phyloP scores from a whole-genome alignment of 768 basidiomycete species.

The Holtermanniella nyarrowii region DNA sequence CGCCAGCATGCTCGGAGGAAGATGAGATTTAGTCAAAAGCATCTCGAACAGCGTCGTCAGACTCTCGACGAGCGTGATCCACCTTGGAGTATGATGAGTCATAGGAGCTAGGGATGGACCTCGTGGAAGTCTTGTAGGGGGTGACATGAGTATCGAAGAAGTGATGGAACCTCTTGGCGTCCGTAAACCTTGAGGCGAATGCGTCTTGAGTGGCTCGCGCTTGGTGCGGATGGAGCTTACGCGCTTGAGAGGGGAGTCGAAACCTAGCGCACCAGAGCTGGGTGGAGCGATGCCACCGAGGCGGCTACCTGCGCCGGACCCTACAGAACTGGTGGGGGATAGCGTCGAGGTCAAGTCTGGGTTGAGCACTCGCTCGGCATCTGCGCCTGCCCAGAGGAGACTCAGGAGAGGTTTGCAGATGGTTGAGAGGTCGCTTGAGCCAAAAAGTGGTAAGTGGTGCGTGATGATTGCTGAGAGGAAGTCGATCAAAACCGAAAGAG shows the following conservation, averaged over 20 bases:
- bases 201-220: neutral
- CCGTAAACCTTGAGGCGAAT: neutral
- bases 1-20: neutral
- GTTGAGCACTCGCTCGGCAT: conserved; percentile 1
- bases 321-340: neutral
- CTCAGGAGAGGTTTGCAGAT: conserved; percentile 26
- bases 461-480: conserved; percentile 27
- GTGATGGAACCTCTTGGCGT: neutral
- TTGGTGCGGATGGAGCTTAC: neutral
- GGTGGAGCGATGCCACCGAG: neutral
- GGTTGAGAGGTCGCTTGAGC: conserved; percentile 19
- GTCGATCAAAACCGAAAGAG: conserved; percentile 18
- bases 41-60: neutral
- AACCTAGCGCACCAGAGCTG: neutral
- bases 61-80: neutral
- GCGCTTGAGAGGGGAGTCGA: neutral
- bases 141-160: neutral
- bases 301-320: neutral
- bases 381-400: conserved; percentile 22
- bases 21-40: neutral
- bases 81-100: neutral
- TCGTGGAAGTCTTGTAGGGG: neutral
- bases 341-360: neutral
- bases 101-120: neutral
- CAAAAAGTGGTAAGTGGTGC: conserved; percentile 30